A percentile compares a stretch with the other conserved stretches of the same genome.
These are phyloP conservation scores for Ganoderma sp. DNA, from an alignment of 1,284 basidiomycete species.

Conservation along the genomic window DNA sequence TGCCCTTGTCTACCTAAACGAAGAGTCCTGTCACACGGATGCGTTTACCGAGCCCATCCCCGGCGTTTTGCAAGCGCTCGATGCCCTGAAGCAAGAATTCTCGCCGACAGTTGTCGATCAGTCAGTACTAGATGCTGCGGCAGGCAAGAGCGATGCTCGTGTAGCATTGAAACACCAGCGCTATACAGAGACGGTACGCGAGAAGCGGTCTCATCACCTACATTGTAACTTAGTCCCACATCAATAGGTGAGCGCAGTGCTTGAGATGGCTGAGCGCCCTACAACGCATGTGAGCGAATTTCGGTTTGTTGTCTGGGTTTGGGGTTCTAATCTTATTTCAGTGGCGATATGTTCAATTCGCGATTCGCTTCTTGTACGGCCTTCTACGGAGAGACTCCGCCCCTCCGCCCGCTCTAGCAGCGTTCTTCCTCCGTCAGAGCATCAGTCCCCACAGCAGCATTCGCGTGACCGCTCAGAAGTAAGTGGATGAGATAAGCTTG, in stretches of 20 bases:
- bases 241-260: conserved; percentile 62
- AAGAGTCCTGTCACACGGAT: conserved; percentile 67
- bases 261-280: conserved; percentile 69
- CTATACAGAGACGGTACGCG: conserved; percentile 57
- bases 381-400: conserved; percentile 81
- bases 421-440: conserved; percentile 73
- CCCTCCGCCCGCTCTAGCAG: conserved; percentile 66
- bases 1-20: conserved; percentile 59
- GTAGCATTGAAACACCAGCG: conserved; percentile 50
- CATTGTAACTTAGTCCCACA: conserved; percentile 20
- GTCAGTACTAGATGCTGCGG: conserved; percentile 50
- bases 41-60: conserved; percentile 56
- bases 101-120: conserved; percentile 49
- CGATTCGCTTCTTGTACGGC: conserved; percentile 73
- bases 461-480: conserved; percentile 70
- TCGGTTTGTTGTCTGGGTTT: neutral
- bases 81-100: conserved; percentile 57
- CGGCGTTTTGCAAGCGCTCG: conserved; percentile 52
- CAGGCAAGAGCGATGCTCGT: conserved; percentile 49
- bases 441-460: conserved; percentile 85
- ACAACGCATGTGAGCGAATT: conserved; percentile 68
- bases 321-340: conserved; percentile 41
- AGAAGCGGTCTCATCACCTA: conserved; percentile 2
- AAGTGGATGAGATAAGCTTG: conserved; percentile 16
- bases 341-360: conserved; percentile 91